Conservation (phyloP, 257 asterid species). For the Lycium barbarum region DNA sequence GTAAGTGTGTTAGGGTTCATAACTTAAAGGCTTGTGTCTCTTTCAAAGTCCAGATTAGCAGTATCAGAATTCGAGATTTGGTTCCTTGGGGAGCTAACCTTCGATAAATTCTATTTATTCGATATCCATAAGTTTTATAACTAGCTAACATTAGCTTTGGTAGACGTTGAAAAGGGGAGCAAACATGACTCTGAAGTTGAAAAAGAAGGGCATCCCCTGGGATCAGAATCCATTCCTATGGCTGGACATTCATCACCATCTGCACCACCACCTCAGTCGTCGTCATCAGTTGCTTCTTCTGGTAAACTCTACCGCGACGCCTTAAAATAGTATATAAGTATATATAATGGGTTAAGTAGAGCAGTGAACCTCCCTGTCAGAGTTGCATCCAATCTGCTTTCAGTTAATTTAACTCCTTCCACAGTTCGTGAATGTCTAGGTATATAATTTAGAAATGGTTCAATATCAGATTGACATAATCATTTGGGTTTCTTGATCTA, state of each 20-base stretch:
- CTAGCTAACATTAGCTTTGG: constrained; percentile 40
- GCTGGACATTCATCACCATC: constrained; percentile 47
- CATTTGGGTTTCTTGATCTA: not conserved
- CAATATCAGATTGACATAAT: not conserved
- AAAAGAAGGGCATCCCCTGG: constrained; percentile 45
- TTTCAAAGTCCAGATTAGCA: not conserved
- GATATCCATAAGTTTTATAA: not conserved
- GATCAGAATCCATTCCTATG: constrained; percentile 40
- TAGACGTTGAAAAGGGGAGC: constrained; percentile 54
- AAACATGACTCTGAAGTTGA: constrained; percentile 42
- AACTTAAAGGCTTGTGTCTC: not conserved
- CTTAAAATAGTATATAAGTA: constrained; percentile 26
- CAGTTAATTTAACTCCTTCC: not conserved
- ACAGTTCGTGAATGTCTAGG: not conserved
- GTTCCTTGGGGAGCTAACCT: not conserved
- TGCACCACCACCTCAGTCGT: constrained; percentile 48
- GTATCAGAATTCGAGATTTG: not conserved
- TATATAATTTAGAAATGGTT: not conserved
- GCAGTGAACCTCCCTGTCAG: not conserved
- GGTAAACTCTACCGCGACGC: constrained; percentile 43
- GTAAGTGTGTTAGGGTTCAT: not conserved
- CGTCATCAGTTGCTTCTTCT: constrained; percentile 49
- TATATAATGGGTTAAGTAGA: constrained; percentile 12
- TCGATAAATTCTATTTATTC: not conserved
- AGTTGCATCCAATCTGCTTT: not conserved